Base-by-base conservation (phyloP, 2,329 filamentous ascomycete species). In the Ceratocystis lukuohia region DNA sequence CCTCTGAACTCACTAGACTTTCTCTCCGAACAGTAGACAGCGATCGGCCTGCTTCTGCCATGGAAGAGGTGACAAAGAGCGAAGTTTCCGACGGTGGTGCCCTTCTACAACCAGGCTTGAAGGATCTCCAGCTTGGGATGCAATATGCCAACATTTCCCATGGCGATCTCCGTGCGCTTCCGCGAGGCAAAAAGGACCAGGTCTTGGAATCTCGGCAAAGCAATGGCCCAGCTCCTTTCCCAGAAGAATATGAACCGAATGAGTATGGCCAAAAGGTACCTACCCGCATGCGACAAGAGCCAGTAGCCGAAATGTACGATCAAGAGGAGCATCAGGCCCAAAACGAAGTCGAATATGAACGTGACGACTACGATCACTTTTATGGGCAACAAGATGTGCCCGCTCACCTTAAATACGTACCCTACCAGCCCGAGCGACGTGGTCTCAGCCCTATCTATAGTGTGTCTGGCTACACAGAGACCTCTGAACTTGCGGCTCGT, bases 401-500 rank as follows among this genome's bases (percentile, higher is more conserved):
- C 1, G 82, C 83, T 2, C 84, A 83, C 17, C 75, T 86, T 33
- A 83, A 83, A 70, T 88, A 88, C 70, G 80, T 86, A n/a, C 83
- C 87, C 1, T 87, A 89, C 69, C 82, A 86, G 71, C 81, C 84
- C 10, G 84, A 88, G 70, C 82, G 84, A 64, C 87, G 89, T 53
- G 87, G 86, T 10, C 77, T 95, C 62, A 96, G 92, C 73, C 93
- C 93, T 0, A 92, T 96, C 68, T 92, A 94, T 70, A 96, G 92
- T 71, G 89, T 96, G 17, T 93, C 91, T 10, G 94, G 92, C 69
- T 93, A 91, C 71, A 87, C 84, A 3, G 86, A 91, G 71, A 84
- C 65, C 57, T 67, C 66, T 6, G 66, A 67, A 63, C 80, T 80
- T 44, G 76, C 76, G 37, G 83, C 82, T 71, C 82, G 82, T 62